Evolutionary conservation across 2,329 filamentous ascomycete species (phyloP).

Genomic region (Hypoxylon sp.): DNA sequence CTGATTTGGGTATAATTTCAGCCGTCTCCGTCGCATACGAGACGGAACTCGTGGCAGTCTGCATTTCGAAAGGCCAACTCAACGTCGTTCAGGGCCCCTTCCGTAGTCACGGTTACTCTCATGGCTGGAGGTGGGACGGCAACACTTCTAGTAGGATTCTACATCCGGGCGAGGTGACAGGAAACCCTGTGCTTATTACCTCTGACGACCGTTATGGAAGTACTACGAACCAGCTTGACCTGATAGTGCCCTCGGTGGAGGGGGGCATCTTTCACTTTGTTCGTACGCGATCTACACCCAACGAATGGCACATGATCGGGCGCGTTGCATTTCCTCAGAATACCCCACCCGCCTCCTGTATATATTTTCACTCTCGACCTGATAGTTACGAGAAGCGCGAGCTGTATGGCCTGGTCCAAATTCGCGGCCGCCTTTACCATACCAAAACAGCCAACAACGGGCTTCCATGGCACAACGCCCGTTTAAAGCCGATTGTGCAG

Average conservation of each 20-base stretch:
- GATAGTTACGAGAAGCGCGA: not conserved
- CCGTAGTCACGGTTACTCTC: not conserved
- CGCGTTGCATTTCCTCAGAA: conserved; percentile 39
- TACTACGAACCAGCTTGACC: conserved; percentile 32
- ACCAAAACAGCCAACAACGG: conserved; percentile 24
- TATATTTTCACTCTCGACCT: conserved; percentile 22
- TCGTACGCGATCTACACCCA: conserved; percentile 34
- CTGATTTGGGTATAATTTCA: conserved; percentile 39
- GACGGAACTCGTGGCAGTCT: conserved; percentile 34
- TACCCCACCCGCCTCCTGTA: conserved; percentile 41
- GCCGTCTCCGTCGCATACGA: conserved; percentile 29
- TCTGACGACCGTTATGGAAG: not conserved
- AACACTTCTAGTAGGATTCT: conserved; percentile 37
- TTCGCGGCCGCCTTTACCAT: conserved; percentile 39
- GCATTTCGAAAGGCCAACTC: conserved; percentile 37
- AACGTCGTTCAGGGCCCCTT: conserved; percentile 33
- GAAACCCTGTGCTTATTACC: conserved; percentile 42
- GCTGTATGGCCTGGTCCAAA: conserved; percentile 39
- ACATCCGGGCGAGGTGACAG: conserved; percentile 45
- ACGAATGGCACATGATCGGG: conserved; percentile 47
- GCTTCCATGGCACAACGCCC: conserved; percentile 34
- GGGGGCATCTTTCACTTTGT: conserved; percentile 46
- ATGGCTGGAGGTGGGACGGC: conserved; percentile 20
- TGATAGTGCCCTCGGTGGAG: conserved; percentile 45
- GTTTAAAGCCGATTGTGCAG: conserved; percentile 29